These are phyloP conservation scores for Phialocephala subalpina DNA, from an alignment of 2,329 filamentous ascomycete species.

Conservation along the genomic window DNA sequence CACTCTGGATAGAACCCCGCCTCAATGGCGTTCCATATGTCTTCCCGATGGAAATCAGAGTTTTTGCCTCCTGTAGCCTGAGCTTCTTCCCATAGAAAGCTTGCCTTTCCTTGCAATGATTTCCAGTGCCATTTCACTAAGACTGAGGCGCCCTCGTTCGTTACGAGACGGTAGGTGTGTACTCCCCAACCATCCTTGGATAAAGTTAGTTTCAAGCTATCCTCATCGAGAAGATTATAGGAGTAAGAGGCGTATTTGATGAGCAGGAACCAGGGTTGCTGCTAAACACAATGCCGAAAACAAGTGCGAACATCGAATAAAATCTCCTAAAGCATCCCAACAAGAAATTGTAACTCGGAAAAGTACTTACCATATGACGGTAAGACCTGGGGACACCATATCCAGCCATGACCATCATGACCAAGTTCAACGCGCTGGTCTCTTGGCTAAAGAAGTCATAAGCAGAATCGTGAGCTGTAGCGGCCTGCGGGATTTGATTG, in stretches of 20 bases:
- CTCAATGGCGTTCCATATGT: constrained; percentile 75
- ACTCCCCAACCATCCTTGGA: constrained; percentile 59
- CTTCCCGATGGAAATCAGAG: constrained; percentile 73
- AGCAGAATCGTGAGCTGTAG: constrained; percentile 69
- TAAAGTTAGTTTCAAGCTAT: neutral
- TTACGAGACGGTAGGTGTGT: constrained; percentile 56
- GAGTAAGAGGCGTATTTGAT: neutral
- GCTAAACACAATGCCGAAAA: neutral
- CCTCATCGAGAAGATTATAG: neutral
- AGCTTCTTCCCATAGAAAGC: constrained; percentile 76
- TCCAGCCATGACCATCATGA: constrained; percentile 70
- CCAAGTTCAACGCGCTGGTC: constrained; percentile 63
- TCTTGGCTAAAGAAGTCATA: constrained; percentile 75
- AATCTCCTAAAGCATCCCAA: neutral
- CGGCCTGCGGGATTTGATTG: constrained; percentile 71
- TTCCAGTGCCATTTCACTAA: constrained; percentile 73
- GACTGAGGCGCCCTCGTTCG: constrained; percentile 65
- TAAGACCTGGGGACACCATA: constrained; percentile 64
- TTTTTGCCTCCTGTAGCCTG: constrained; percentile 74
- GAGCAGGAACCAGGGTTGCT: too few species aligned
- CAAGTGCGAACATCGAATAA: neutral
- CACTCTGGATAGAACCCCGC: constrained; percentile 73
- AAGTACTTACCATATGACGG: constrained; percentile 54
- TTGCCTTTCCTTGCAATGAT: constrained; percentile 67
- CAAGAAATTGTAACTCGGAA: neutral